phyloP scores from a whole-genome alignment of 1,284 basidiomycete species.

The Vanrija sp. region DNA sequence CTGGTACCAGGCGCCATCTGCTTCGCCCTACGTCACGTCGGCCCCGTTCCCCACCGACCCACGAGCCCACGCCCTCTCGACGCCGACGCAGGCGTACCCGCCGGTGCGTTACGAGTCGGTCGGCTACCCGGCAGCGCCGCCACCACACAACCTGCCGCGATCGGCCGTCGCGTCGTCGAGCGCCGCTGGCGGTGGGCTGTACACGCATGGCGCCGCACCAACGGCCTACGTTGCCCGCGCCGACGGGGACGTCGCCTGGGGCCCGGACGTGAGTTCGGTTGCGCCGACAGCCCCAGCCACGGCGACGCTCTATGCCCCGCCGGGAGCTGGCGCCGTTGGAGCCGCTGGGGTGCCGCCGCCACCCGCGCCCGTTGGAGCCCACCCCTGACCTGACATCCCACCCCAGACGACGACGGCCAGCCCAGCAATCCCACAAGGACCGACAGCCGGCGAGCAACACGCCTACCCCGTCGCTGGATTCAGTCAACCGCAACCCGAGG shows the following conservation, averaged over 20 bases:
- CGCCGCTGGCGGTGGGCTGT: neutral
- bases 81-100: constrained; percentile 11
- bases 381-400: constrained; percentile 9
- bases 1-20: constrained; percentile 28
- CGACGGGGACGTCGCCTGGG: constrained; percentile 18
- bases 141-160: constrained; percentile 25
- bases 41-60: constrained; percentile 35
- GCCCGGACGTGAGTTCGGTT: constrained; percentile 20
- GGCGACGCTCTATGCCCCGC: too few species aligned
- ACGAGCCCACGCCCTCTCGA: constrained; percentile 26
- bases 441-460: too few species aligned
- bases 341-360: too few species aligned
- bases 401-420: too few species aligned
- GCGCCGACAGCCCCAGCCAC: neutral
- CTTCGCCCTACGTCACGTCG: constrained; percentile 35
- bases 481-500: too few species aligned
- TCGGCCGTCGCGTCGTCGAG: constrained; percentile 14
- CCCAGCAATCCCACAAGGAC: too few species aligned
- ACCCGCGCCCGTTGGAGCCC: constrained; percentile 14
- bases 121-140: constrained; percentile 21
- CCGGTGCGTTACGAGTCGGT: constrained; percentile 33
- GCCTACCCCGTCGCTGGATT: too few species aligned
- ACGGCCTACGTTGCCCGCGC: constrained; percentile 9
- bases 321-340: too few species aligned
- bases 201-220: constrained; percentile 8